phyloP scores from a whole-genome alignment of 2,329 filamentous ascomycete species.

The Fusarium kyushuense region DNA sequence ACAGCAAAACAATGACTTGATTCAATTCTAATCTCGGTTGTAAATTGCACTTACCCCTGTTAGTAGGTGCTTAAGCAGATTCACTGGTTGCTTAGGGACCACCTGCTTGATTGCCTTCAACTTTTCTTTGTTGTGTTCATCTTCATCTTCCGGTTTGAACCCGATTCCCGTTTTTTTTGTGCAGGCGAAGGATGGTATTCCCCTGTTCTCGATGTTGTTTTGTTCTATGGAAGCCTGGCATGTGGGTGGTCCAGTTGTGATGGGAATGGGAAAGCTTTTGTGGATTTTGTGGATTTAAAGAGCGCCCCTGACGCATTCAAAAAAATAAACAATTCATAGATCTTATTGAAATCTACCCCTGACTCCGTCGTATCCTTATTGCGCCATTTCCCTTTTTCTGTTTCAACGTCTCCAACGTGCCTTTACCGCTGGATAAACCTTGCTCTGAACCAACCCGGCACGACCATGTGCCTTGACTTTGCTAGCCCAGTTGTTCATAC shows the following conservation, averaged over 20 bases:
- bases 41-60: constrained; percentile 11
- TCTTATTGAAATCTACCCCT: constrained; percentile 48
- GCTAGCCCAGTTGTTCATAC: constrained; percentile 3
- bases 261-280: constrained; percentile 44
- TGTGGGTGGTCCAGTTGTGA: constrained; percentile 45
- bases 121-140: constrained; percentile 37
- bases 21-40: constrained; percentile 65
- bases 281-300: constrained; percentile 49
- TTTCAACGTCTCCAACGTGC: constrained; percentile 1
- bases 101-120: constrained; percentile 25
- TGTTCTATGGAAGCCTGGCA: constrained; percentile 37
- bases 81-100: constrained; percentile 10
- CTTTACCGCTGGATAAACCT: constrained; percentile 13
- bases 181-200: constrained; percentile 49
- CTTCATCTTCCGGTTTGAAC: constrained; percentile 38
- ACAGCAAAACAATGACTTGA: constrained; percentile 68
- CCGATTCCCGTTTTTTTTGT: constrained; percentile 46
- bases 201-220: constrained; percentile 46
- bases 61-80: constrained; percentile 2
- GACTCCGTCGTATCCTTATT: constrained; percentile 35
- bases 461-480: constrained; percentile 5
- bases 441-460: constrained; percentile 1
- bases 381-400: constrained; percentile 23
- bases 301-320: constrained; percentile 51
- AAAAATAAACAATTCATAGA: constrained; percentile 50